Evolutionary conservation across 345 rosid genomes (phyloP), one percentile per base, ranked within the genome.

Genomic region (Cardamine resedifolia): DNA sequence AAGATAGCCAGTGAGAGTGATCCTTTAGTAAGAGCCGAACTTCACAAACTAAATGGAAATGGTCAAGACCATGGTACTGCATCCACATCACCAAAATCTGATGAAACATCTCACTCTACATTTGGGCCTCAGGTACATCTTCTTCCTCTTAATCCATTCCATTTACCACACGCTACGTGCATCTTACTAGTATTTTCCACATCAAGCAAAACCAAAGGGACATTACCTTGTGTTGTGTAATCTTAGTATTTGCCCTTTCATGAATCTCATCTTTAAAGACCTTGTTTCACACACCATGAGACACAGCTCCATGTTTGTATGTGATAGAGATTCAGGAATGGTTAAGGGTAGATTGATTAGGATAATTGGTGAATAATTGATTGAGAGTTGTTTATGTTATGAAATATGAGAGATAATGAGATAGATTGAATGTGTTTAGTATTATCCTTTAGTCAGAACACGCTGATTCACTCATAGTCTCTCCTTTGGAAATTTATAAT

Each of bases 1-100:
- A 91, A 91, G 75, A 83, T 86, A 49, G 76, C 85, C 70, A 82
- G 86, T 55, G 97, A 89, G 81, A 81, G 68, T 62, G 96, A 88
- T 33, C 65, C 82, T 24, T 76, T 81, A 62, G 77, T 80, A 66
- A 71, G 47, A 66, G 70, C 73, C 44, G 57, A 63, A 38, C 48
- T 80, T 15, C 85, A 78, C 72, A 86, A 84, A 69, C 71, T 85
- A 76, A 85, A 87, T 49, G 97, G 88, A 80, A 86, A 73, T 58
- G 87, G 80, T 74, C 72, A 79, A 63, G 85, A 65, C 72, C n/a
- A 68, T 66, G 81, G 67, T 19, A 49, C 49, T 79, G 80, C 85
- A 69, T 83, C 80, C 62, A 51, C 83, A 33, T 87, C 90, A n/a
- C 86, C 88, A 38, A 79, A 71, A 36, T 45, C 68, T 30, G 82